Evolutionary conservation across 2,329 filamentous ascomycete species (phyloP).

Genomic region (Penicillium sp.): DNA sequence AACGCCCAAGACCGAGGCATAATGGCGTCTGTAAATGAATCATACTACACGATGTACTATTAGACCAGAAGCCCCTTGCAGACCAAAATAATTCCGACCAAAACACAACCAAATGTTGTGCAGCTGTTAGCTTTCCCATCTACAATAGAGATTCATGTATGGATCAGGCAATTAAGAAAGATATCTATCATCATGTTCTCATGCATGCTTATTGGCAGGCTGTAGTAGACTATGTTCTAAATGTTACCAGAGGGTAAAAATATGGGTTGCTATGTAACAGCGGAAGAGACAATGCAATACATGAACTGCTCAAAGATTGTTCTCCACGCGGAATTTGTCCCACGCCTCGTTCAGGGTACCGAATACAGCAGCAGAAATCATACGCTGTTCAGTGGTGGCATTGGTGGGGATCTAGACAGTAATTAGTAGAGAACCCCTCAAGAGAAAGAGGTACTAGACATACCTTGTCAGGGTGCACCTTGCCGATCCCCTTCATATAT

Average conservation of each 20-base stretch:
- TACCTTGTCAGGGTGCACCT: slow-evolving; percentile 98
- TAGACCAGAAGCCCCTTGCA: slow-evolving; percentile 4
- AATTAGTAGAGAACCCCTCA: slow-evolving; percentile 13
- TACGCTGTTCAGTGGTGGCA: slow-evolving; percentile 61
- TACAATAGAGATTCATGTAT: too few species aligned
- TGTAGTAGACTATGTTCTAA: slow-evolving; percentile 9
- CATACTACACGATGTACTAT: slow-evolving; percentile 8
- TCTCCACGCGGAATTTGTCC: slow-evolving; percentile 63
- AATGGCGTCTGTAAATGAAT: not conserved
- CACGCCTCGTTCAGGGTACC: slow-evolving; percentile 61
- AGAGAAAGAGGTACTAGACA: too few species aligned
- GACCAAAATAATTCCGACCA: not conserved
- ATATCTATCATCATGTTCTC: slow-evolving; percentile 8
- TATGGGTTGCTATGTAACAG: not conserved
- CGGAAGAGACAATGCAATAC: slow-evolving; percentile 5
- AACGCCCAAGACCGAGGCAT: slow-evolving; percentile 5
- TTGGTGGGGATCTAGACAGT: slow-evolving; percentile 52
- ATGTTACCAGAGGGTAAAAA: slow-evolving; percentile 1
- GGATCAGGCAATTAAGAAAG: too few species aligned
- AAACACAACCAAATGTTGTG: not conserved
- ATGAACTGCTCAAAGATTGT: slow-evolving; percentile 44
- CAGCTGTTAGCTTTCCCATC: too few species aligned
- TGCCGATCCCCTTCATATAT: slow-evolving; percentile 99
- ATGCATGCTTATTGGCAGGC: slow-evolving; percentile 3
- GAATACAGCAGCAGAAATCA: slow-evolving; percentile 62